Base-by-base conservation (phyloP, 2,329 filamentous ascomycete genomes). In the Pseudocercospora pini-densiflorae region DNA sequence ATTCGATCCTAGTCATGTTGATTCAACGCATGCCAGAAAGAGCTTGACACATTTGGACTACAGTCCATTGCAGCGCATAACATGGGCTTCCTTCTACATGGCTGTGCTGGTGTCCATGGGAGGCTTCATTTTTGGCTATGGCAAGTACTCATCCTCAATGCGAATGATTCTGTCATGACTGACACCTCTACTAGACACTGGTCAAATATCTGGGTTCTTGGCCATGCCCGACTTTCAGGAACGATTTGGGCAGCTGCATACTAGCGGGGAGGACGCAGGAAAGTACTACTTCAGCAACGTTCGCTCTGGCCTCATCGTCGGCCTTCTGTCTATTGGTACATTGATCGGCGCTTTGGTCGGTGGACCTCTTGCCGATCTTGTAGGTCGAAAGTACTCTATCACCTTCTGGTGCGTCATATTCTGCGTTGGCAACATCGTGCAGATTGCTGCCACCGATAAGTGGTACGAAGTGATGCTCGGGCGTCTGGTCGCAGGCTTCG, bases 401-500 rank as follows among this genome's bases (percentile, higher is more conserved):
- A 86, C 86, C 14, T 78, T 82, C 55, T 86, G 87, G 68, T 86
- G 87, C 63, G 81, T 90, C 65, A 86, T 89, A 76, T 87, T 89
- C 72, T 87, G 85, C 68, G 78, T 90, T 47, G 89, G 89, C 60
- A 89, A 87, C 57, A 80, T 89, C 51, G 85, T 91, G 40, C 89
- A 91, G 76, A 87, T 92, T 71, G 83, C 87, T 0, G 88, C 87
- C 0, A 72, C 78, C 1, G 75, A 70, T 2, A 77, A 78, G 45
- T 91, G 89, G 89, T 86, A 85, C 65, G 88, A 91, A 72, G 84
- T 90, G 66, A 88, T 88, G 47, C 78, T 89, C 29, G 89, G 89
- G 51, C 84, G 89, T 33, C 83, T 89, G 67, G 83, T 90, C 12
- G 89, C 87, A 21, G 89, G 89, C 70, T 75, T 90, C 3, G 88